Percentiles rank a stretch among this genome's conserved stretches.
phyloP scores from a whole-genome alignment of 179 eudicot species.

The Actinidia arguta region DNA sequence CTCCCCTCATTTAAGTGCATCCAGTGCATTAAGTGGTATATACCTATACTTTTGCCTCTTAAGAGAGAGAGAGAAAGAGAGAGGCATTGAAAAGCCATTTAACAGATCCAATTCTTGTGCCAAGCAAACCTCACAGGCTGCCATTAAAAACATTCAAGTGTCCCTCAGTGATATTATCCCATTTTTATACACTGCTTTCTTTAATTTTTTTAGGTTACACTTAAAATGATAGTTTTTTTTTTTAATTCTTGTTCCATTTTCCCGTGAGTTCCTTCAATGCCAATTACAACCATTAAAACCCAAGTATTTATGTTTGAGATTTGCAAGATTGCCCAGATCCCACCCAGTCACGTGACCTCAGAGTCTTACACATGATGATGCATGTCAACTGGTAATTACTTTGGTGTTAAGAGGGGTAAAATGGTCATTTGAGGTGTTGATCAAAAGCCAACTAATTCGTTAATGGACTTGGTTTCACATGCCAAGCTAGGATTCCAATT shows the following conservation, averaged over 20 bases:
- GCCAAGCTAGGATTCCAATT: too few relatives aligned
- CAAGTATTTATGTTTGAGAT: slow-evolving; percentile 18
- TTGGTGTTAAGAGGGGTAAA: not conserved
- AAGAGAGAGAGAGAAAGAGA: slow-evolving; percentile 1
- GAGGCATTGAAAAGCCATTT: too few relatives aligned
- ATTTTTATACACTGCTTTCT: not conserved
- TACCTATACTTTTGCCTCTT: not conserved
- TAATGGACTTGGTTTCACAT: not conserved
- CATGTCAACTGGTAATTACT: not conserved
- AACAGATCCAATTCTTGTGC: slow-evolving; percentile 11
- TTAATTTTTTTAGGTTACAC: not conserved
- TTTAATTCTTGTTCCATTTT: slow-evolving; percentile 22
- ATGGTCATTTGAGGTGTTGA: not conserved
- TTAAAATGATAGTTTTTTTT: not conserved
- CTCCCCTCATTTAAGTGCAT: slow-evolving; percentile 32
- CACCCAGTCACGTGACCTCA: too few relatives aligned
- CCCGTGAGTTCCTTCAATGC: slow-evolving; percentile 33
- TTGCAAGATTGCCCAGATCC: slow-evolving; percentile 21
- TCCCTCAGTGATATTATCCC: not conserved
- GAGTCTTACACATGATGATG: too few relatives aligned
- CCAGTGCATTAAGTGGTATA: not conserved
- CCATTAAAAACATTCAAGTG: slow-evolving; percentile 29
- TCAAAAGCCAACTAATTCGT: not conserved
- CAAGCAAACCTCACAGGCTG: slow-evolving; percentile 21
- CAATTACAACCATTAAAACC: slow-evolving; percentile 21